Base-by-base conservation (phyloP, 179 eudicot genomes). In the Patellifolia procumbens region DNA sequence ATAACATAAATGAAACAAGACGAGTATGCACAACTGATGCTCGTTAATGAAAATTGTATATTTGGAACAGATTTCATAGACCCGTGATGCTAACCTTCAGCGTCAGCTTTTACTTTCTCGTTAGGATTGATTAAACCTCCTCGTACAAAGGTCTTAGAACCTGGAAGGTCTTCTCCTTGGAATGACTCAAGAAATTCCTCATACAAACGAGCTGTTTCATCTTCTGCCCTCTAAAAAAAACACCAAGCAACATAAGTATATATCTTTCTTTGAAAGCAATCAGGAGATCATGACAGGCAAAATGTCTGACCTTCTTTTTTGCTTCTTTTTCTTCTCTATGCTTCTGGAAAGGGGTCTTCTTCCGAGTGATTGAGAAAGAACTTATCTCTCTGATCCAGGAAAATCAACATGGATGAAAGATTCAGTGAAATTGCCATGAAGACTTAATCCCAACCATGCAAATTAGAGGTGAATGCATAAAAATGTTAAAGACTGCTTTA, bases 291-390 rank as follows among this genome's bases (percentile, higher is more conserved):
- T 69, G n/a, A 12, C 15, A 20, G 7, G 19, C 12, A 46, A 59
- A 20, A 74, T 4, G 8, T 5, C 70, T 53, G 77, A 88, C 98
- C 92, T 93, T 93, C 81, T 93, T 93, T 80, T 91, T 93, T 9
- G 97, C 98, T 73, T 87, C 97, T 83, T 93, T 93, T 81, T 93
- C 98, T 82, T 94, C 98, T 76, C 96, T 87, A 69, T 94, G 98
- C 87, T 94, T 94, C 79, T 94, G 95, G 62, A 93, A 94, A 43
- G 97, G 98, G 2, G 98, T 94, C 84, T 91, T 90, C 84, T 90
- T 90, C 77, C 94, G 80, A 58, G 86, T 84, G 52, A 88, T 86
- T 28, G 95, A 91, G 64, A 89, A 88, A 0, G 98, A 83, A 83
- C 91, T 92, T 97, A 94, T 94, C 61, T 77, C 76, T 34, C n/a